Conservation (phyloP, 164 flowering plant genomes). For the Piper longum region DNA sequence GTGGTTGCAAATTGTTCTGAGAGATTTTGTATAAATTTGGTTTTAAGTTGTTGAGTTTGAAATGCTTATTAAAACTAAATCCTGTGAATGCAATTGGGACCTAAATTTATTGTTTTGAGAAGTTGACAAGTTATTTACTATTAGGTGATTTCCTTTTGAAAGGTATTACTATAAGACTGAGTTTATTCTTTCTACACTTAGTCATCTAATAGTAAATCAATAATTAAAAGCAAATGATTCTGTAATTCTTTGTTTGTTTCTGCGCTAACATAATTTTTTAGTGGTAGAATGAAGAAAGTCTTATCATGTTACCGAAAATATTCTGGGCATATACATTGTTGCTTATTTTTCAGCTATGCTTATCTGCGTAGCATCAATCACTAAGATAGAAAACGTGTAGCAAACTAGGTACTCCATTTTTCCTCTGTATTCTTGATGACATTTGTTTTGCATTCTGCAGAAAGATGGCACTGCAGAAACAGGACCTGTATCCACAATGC, state of each 20-base stretch:
- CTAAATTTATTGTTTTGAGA: too few species aligned
- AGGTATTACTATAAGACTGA: not conserved
- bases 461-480: constrained; percentile 20
- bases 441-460: not conserved
- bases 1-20: not conserved
- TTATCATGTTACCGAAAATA: too few species aligned
- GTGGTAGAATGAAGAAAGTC: too few species aligned
- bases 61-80: not conserved
- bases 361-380: not conserved
- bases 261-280: too few species aligned
- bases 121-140: not conserved
- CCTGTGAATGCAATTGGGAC: not conserved
- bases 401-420: not conserved
- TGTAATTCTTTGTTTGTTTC: too few species aligned
- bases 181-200: too few species aligned
- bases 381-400: not conserved
- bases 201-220: not conserved
- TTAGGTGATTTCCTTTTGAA: not conserved
- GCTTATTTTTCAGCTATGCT: not conserved
- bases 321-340: too few species aligned
- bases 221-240: too few species aligned
- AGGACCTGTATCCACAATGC: constrained; percentile 11
- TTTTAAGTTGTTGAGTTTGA: not conserved
- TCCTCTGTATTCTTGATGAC: not conserved
- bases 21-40: not conserved